These are phyloP conservation scores for Angomonas deanei DNA, from an alignment of 208 protist genomes.

Conservation along the genomic window DNA sequence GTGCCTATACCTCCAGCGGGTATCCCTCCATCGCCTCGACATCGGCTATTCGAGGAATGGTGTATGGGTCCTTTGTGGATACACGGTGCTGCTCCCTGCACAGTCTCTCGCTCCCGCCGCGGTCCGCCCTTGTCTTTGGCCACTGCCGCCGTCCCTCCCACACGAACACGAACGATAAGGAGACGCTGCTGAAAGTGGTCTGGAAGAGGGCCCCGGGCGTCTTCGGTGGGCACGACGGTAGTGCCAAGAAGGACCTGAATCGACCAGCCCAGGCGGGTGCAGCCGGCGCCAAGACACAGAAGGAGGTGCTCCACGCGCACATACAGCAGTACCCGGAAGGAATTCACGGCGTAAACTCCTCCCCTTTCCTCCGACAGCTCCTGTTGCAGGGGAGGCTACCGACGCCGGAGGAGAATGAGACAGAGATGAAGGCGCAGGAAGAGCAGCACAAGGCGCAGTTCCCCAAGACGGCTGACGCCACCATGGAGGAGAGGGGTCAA, in stretches of 20 bases:
- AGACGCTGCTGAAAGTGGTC: constrained; percentile 17
- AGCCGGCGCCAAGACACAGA: constrained; percentile 8
- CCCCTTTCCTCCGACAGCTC: constrained; percentile 36
- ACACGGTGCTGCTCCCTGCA: constrained; percentile 42
- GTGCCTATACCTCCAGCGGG: constrained; percentile 68
- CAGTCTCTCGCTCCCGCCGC: constrained; percentile 61
- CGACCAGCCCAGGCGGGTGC: background rate
- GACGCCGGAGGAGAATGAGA: background rate
- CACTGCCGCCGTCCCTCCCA: constrained; percentile 6
- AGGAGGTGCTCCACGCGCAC: constrained; percentile 21
- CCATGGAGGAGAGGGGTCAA: background rate
- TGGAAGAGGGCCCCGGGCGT: constrained; percentile 15
- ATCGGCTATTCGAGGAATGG: constrained; percentile 23
- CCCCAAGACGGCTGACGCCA: constrained; percentile 12
- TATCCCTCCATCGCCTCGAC: constrained; percentile 52
- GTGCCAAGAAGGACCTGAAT: background rate
- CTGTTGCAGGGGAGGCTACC: constrained; percentile 35
- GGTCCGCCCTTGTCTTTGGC: constrained; percentile 42
- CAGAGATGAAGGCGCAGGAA: background rate
- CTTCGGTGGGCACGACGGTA: background rate
- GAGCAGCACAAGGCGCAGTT: background rate
- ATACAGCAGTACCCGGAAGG: constrained; percentile 58
- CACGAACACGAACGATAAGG: background rate
- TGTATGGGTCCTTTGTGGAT: constrained; percentile 75
- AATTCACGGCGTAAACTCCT: constrained; percentile 55